Percentiles rank a stretch among this genome's conserved stretches.
Conservation (phyloP, 805 yeast species). For the Wickerhamiella sergipiensis region DNA sequence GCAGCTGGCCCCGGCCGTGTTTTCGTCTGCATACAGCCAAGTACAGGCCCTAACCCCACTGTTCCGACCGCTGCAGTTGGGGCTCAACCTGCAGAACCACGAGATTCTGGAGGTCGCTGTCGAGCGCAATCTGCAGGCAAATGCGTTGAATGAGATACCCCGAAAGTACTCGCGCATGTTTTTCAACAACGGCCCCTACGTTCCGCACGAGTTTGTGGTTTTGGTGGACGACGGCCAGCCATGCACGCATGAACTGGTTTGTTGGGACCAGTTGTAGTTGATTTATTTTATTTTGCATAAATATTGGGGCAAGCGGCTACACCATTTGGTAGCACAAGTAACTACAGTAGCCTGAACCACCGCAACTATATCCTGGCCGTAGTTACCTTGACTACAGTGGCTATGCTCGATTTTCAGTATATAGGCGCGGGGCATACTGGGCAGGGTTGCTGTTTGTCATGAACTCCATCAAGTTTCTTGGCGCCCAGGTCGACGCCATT, state of each 20-base stretch:
- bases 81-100: background rate
- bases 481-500: slow-evolving; percentile 6
- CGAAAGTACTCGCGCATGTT: background rate
- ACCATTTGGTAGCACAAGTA: too few relatives aligned
- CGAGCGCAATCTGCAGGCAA: background rate
- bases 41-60: background rate
- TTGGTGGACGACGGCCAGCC: background rate
- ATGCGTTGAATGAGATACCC: background rate
- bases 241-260: slow-evolving; percentile 2
- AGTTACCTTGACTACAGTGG: too few relatives aligned
- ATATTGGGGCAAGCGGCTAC: too few relatives aligned
- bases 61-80: slow-evolving; percentile 1
- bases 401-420: too few relatives aligned
- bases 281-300: too few relatives aligned
- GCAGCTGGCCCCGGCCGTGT: slow-evolving; percentile 6
- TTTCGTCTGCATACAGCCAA: background rate
- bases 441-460: background rate
- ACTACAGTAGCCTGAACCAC: too few relatives aligned
- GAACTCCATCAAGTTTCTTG: slow-evolving; percentile 10
- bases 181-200: background rate
- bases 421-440: too few relatives aligned
- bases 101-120: background rate
- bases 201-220: slow-evolving; percentile 1
- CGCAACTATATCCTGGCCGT: too few relatives aligned
- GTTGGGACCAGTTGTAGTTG: background rate